These are phyloP conservation scores for Cutaneotrichosporon mucoides DNA, from an alignment of 1,284 basidiomycete species.

Conservation along the genomic window DNA sequence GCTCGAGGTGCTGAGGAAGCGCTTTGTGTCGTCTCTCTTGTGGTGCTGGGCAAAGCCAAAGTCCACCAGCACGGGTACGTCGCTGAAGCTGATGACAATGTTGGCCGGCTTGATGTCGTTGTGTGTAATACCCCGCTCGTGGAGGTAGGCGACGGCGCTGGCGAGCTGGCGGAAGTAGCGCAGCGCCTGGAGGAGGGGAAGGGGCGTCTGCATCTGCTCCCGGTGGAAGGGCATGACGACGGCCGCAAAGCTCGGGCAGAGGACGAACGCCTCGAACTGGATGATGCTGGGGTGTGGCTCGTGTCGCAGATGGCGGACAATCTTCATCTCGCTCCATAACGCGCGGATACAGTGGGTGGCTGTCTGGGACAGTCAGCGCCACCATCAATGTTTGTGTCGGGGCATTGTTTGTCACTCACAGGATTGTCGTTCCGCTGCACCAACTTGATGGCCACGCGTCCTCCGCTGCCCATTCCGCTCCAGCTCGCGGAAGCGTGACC, in stretches of 20 bases:
- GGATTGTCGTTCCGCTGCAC: conserved; percentile 73
- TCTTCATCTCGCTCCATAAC: conserved; percentile 93
- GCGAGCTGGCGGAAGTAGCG: conserved; percentile 79
- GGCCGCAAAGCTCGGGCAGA: conserved; percentile 84
- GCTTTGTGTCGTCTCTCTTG: conserved; percentile 45
- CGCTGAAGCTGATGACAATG: conserved; percentile 68
- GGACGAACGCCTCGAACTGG: conserved; percentile 84
- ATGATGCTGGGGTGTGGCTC: conserved; percentile 86
- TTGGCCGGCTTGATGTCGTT: conserved; percentile 97
- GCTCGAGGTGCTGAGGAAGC: conserved; percentile 74
- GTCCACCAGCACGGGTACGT: conserved; percentile 78
- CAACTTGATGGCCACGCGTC: conserved; percentile 78
- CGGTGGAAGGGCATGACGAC: conserved; percentile 57
- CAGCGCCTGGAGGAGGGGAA: conserved; percentile 69
- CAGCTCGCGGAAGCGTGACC: conserved; percentile 27
- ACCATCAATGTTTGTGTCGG: background rate
- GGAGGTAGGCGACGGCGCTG: conserved; percentile 82
- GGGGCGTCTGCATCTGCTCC: conserved; percentile 72
- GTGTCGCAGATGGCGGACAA: conserved; percentile 70
- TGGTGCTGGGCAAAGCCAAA: conserved; percentile 79
- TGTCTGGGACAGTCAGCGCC: conserved; percentile 4
- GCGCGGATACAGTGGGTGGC: conserved; percentile 63
- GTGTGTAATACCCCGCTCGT: conserved; percentile 80
- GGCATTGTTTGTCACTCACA: conserved; percentile 20
- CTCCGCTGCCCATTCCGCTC: conserved; percentile 32